Base-by-base conservation (phyloP, 345 rosid genomes). In the Gossypium turneri region DNA sequence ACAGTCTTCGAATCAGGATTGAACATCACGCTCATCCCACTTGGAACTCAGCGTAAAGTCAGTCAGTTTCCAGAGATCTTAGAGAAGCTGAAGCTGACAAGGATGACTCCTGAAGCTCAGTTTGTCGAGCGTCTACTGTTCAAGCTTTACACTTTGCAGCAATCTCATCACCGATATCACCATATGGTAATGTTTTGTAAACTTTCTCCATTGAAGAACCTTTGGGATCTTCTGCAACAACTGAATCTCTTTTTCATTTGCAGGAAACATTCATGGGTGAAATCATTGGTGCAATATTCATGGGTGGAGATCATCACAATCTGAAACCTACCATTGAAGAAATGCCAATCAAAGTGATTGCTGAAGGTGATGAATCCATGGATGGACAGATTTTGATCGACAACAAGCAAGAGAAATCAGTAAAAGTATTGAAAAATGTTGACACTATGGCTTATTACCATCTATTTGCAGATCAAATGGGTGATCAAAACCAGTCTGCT, bases 251-350 rank as follows among this genome's bases (percentile, higher is more conserved):
- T 67, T 67, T 45, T 10, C 48, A 2, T 3, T 6, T 78, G 78
- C 84, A 92, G 98, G 91, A 88, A 58, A 88, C 79, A 47, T 94
- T 92, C 85, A 77, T 92, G 77, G 97, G 98, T 2, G 97, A 94
- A 81, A 78, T 92, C 67, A 81, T 89, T 29, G 98, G 98, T 16
- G 97, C 94, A 7, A 81, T 88, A 12, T 44, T 65, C 56, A 12
- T 94, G 78, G 91, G 83, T 7, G 79, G 75, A 22, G 84, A 86
- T 64, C 65, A 78, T 10, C 71, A 85, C n/a, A 47, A 38, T 55
- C 62, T 94, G 80, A 86, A 86, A 29, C 84, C 86, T 2, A 74
- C 69, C 62, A 72, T 84, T n/a, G 58, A 76, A 77, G 67, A 29
- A 55, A 82, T 85, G 77, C 69, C 81, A 9, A 51, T 94, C 75